Conservation (phyloP, 2,329 filamentous ascomycete genomes). For the Nothophaeocryptopus gaeumannii region DNA sequence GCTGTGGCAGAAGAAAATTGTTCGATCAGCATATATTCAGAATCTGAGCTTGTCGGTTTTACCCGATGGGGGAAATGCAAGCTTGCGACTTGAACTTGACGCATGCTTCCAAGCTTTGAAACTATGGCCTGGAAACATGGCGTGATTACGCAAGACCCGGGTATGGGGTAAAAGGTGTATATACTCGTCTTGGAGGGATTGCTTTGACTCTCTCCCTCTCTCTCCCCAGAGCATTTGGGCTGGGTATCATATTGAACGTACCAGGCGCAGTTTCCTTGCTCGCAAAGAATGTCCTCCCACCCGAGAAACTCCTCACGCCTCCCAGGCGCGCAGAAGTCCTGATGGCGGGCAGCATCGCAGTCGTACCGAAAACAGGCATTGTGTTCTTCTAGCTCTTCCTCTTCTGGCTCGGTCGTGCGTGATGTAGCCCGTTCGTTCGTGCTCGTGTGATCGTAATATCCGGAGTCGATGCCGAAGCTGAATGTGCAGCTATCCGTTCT, state of each 20-base stretch:
- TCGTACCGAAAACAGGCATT: not conserved
- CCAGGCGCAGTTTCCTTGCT: conserved; percentile 47
- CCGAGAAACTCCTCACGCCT: conserved; percentile 36
- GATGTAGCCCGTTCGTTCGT: not conserved
- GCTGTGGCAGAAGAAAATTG: conserved; percentile 29
- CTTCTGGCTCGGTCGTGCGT: no score
- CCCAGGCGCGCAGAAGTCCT: conserved; percentile 4
- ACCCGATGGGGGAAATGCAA: no score
- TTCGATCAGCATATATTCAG: no score
- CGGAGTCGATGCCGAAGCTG: no score
- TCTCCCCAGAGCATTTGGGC: not conserved
- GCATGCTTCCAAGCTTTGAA: no score
- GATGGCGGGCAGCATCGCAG: conserved; percentile 5
- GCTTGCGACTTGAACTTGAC: no score
- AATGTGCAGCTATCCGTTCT: no score
- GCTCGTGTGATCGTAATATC: not conserved
- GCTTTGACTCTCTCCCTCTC: not conserved
- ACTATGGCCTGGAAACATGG: no score
- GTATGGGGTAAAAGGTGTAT: no score
- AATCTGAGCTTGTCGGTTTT: no score
- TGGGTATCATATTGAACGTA: conserved; percentile 31
- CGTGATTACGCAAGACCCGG: no score
- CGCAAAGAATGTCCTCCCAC: conserved; percentile 35
- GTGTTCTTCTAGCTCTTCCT: not conserved
- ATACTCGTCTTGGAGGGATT: not conserved